phyloP scores from a whole-genome alignment of 2,329 filamentous ascomycete genomes.

The Neofusicoccum ribis region DNA sequence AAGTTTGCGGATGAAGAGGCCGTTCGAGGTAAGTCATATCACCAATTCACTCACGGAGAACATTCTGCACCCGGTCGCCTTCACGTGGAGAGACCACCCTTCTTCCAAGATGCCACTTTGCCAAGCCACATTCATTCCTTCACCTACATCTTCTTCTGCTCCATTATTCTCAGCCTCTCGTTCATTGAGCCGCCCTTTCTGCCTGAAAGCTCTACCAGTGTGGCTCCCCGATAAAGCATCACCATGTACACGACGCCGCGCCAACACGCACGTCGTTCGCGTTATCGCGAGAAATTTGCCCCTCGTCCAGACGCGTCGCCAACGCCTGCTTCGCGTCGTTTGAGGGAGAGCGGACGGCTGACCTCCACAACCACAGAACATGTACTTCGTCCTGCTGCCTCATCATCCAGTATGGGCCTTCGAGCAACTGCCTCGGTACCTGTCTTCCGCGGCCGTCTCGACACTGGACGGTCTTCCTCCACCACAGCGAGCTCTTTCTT shows the following conservation, averaged over 20 bases:
- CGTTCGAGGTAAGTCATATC: slow-evolving; percentile 40
- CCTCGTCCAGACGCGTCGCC: not conserved
- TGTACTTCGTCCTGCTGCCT: slow-evolving; percentile 43
- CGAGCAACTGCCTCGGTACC: not conserved
- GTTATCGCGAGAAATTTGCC: slow-evolving; percentile 4
- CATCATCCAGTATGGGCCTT: slow-evolving; percentile 26
- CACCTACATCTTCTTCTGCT: not conserved
- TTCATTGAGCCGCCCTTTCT: not conserved
- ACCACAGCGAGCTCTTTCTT: not conserved
- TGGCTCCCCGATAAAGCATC: not conserved
- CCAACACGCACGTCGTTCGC: not conserved
- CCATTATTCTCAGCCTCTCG: not conserved
- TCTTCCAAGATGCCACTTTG: not conserved
- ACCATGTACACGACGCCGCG: not conserved
- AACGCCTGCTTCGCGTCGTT: not conserved
- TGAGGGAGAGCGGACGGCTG: not conserved
- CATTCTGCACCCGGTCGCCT: not conserved
- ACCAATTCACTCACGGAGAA: not conserved
- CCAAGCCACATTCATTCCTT: not conserved
- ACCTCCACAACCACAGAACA: slow-evolving; percentile 32
- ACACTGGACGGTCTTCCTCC: not conserved
- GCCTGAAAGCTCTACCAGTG: not conserved
- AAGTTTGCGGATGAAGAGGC: slow-evolving; percentile 44
- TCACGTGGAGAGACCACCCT: not conserved
- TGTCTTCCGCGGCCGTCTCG: not conserved